phyloP scores from a whole-genome alignment of 768 basidiomycete genomes.

The Hericium coralloides region DNA sequence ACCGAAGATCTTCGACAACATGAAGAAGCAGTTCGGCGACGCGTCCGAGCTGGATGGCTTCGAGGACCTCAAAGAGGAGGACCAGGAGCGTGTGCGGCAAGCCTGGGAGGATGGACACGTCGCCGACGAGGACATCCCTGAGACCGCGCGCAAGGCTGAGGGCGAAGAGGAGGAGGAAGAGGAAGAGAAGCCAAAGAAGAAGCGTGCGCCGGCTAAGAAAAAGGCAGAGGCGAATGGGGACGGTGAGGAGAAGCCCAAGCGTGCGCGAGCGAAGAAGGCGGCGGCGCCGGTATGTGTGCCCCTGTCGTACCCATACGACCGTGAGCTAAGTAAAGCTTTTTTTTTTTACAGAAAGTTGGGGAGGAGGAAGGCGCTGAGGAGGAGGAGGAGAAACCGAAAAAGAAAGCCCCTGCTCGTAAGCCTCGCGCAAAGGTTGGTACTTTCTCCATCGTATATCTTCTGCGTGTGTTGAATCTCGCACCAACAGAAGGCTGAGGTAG shows the following conservation, averaged over 20 bases:
- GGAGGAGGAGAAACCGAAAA: constrained; percentile 42
- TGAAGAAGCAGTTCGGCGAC: constrained; percentile 51
- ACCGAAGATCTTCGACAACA: constrained; percentile 54
- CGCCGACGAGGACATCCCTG: not conserved
- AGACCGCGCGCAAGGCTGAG: constrained; percentile 50
- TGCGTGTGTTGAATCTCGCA: too few relatives aligned
- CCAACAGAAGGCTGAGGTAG: constrained; percentile 14
- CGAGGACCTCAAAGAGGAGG: constrained; percentile 59
- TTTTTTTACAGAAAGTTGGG: not conserved
- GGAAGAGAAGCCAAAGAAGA: constrained; percentile 25
- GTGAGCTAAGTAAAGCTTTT: too few relatives aligned
- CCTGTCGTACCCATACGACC: too few relatives aligned
- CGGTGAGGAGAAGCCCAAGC: constrained; percentile 25
- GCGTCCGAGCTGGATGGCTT: constrained; percentile 78
- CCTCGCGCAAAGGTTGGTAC: constrained; percentile 20
- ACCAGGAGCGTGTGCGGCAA: constrained; percentile 58
- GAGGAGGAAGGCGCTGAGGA: constrained; percentile 15
- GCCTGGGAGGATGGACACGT: constrained; percentile 61
- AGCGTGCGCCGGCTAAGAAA: constrained; percentile 16
- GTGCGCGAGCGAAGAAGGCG: constrained; percentile 12
- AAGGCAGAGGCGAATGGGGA: constrained; percentile 19
- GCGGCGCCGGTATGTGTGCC: not conserved
- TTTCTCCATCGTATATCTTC: constrained; percentile 1
- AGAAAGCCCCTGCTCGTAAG: constrained; percentile 30
- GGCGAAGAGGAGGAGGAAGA: constrained; percentile 33